Evolutionary conservation across 805 yeast species (phyloP), one percentile per base, ranked within the genome.

Genomic region (Hanseniaspora lachancei): DNA sequence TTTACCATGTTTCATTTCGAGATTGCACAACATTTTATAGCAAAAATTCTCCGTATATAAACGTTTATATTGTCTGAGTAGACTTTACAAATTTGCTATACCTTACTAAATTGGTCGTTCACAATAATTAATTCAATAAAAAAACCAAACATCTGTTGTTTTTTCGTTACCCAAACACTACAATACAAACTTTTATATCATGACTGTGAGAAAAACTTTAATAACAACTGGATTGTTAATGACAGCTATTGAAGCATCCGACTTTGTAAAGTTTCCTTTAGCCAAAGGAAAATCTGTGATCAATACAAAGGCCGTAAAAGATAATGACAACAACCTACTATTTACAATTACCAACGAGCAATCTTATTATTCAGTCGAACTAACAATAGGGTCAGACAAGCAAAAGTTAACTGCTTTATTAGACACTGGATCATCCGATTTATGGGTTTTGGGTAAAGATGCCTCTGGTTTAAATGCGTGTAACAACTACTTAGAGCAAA

Each of bases 371-470:
- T 63, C 72, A 41, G 74, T 71, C 1, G 64, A 65, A 13, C 53
- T 76, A 18, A 58, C 63, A 27, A 60, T 82, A 18, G 87, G 88
- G 2, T 76, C 83, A 0, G 72, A 77, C 1, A 62, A 72, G 0
- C 83, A 82, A 61, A 65, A 70, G 18, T 70, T 83, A 5, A 71
- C 71, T 12, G 79, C 83, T 10, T 65, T 81, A 39, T 64, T 84
- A 18, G 93, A 84, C 62, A 84, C 89, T 0, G 93, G 91, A 2
- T 82, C 89, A 0, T 76, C 85, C 0, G 89, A 84, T 64, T 67
- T 85, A 16, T 83, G 87, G 86, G 77, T 82, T 23, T 72, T 77
- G 59, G 29, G 49, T 32, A 20, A 46, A 46, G 27, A 29, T 9
- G 5, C 49, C 9, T 5, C 35, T 20, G 49, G 49, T 21, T 29